phyloP scores from a whole-genome alignment of 169 alveolate genomes.

The Plasmodium cynomolgi region DNA sequence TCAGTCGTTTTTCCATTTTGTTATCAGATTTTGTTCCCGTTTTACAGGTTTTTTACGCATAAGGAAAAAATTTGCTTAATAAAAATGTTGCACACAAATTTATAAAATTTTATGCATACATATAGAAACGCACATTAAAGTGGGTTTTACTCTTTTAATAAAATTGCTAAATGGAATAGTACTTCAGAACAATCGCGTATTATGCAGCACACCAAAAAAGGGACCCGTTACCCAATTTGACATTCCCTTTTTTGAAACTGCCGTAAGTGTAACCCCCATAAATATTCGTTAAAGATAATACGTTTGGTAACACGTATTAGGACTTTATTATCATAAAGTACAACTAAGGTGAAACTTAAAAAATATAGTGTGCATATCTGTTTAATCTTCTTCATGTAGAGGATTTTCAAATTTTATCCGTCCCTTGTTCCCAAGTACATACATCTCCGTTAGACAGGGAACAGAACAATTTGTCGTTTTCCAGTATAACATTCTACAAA shows the following conservation, averaged over 20 bases:
- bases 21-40: background rate
- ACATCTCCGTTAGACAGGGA: slow-evolving; percentile 47
- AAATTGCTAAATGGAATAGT: background rate
- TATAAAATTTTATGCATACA: background rate
- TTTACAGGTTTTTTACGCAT: background rate
- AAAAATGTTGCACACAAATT: background rate
- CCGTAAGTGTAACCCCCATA: background rate
- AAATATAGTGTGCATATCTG: background rate
- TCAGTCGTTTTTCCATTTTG: background rate
- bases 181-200: background rate
- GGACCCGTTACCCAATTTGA: background rate
- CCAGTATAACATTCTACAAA: slow-evolving; percentile 59
- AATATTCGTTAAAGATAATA: background rate
- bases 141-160: background rate
- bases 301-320: background rate
- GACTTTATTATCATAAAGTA: background rate
- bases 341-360: background rate
- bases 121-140: background rate
- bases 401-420: background rate
- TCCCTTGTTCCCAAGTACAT: slow-evolving; percentile 38
- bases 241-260: background rate
- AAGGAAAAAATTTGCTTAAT: background rate
- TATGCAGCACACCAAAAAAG: background rate
- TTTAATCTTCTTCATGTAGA: background rate
- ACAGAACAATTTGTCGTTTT: slow-evolving; percentile 33